Evolutionary conservation across 257 asterid species (phyloP), one percentile per base, ranked within the genome.

Genomic region (Nicotiana obtusifolia): DNA sequence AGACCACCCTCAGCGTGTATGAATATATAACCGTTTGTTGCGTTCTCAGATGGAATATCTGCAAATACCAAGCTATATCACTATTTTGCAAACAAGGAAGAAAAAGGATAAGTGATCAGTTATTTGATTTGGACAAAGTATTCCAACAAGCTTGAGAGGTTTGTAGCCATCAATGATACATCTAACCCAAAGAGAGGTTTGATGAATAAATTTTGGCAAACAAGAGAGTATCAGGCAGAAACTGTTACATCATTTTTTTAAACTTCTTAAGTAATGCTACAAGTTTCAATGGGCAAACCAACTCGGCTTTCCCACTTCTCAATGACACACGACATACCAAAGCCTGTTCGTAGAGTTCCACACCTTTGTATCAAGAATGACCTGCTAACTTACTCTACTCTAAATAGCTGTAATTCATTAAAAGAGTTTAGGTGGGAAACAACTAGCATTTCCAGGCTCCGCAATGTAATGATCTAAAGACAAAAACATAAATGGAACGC

Each of bases 1-100:
- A 96, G 92, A 83, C 99, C 99, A 83, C 99, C 99, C 89, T 96
- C 99, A 6, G 98, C 99, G 81, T 96, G 99, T 88, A 96, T 96
- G 85, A 96, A 96, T 69, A 96, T 91, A 84, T 93, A 96, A 49
- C 98, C 98, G 60, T 88, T 94, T 11, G 98, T 93, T 78, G 89
- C 88, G 81, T 93, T 93, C 88, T 89, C 95, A 67, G 92, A 88
- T 64, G 89, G 90, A 91, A 92, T 90, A 92, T 94, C 98, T 96
- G 94, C 88, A 88, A 79, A 82, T 61, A 81, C 30, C 80, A 82
- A 76, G 54, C 77, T 85, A 4, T 3, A 73, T 61, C 20, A 71
- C 49, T 75, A 75, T 24, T 49, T 75, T 75, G 79, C 24, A 26
- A 75, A 24, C 49, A 26, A 47, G 37, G 16, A 73, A 52, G 17